These are phyloP conservation scores for Coffea canephora DNA, from an alignment of 257 asterid genomes.

Conservation along the genomic window DNA sequence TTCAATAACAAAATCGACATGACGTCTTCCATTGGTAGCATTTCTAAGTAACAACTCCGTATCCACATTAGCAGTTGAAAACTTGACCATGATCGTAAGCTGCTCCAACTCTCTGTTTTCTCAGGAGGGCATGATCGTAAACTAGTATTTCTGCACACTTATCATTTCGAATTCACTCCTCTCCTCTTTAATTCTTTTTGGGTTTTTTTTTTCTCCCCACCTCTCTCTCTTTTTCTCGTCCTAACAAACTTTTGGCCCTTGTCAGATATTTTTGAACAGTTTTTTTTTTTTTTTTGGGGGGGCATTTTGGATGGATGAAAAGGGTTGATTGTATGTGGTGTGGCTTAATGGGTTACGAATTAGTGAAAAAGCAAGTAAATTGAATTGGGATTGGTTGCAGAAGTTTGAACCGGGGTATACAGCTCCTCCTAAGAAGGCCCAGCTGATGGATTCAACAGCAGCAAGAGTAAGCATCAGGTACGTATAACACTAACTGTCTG, in stretches of 20 bases:
- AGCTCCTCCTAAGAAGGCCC: conserved; percentile 51
- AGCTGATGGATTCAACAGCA: conserved; percentile 40
- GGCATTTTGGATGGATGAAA: background rate
- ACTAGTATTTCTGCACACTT: no score
- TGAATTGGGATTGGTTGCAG: conserved; percentile 37
- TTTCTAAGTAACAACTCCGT: background rate
- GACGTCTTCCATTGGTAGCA: background rate
- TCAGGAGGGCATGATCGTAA: background rate
- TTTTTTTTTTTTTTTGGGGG: no score
- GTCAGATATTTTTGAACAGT: background rate
- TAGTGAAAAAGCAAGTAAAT: background rate
- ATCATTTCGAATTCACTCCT: background rate
- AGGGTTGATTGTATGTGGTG: background rate
- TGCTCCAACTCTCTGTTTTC: conserved; percentile 6
- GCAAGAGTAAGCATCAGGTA: conserved; percentile 67
- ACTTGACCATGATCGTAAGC: conserved; percentile 20
- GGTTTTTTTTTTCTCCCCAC: no score
- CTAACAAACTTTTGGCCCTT: background rate
- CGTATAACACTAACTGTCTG: background rate
- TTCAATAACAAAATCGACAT: background rate
- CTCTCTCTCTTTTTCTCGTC: no score
- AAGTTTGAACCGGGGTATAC: conserved; percentile 83
- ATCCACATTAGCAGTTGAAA: background rate
- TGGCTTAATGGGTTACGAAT: background rate
- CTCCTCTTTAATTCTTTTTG: no score